Evolutionary conservation across 2,329 filamentous ascomycete genomes (phyloP).

Genomic region (Colletotrichum spinosum): DNA sequence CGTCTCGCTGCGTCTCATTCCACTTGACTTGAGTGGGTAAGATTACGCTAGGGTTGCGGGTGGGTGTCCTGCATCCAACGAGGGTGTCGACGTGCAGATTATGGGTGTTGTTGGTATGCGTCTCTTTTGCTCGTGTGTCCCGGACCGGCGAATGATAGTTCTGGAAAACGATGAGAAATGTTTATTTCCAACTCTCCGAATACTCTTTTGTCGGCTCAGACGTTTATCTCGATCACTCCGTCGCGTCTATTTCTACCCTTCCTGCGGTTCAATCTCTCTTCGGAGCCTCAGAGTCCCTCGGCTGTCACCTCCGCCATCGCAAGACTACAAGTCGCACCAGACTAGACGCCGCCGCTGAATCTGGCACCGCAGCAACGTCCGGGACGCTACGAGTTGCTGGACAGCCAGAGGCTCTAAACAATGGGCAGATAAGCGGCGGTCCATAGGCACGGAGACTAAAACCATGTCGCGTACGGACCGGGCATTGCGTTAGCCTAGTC

Average conservation of each 20-base stretch:
- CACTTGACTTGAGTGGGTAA: constrained; percentile 32
- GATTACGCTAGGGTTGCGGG: constrained; percentile 33
- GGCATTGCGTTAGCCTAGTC: constrained; percentile 30
- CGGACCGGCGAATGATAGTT: not conserved
- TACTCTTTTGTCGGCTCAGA: constrained; percentile 1
- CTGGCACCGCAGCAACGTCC: constrained; percentile 25
- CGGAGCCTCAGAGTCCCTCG: no score
- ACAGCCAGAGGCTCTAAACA: constrained; percentile 1
- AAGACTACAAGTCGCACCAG: constrained; percentile 10
- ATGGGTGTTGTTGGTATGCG: constrained; percentile 13
- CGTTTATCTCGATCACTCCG: constrained; percentile 15
- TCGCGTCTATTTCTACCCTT: not conserved
- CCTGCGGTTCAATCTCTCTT: no score
- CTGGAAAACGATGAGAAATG: not conserved
- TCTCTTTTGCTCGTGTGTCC: constrained; percentile 6
- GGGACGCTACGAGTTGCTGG: constrained; percentile 16
- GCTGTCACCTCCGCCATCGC: constrained; percentile 20
- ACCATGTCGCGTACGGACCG: constrained; percentile 23
- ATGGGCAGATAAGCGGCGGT: constrained; percentile 4
- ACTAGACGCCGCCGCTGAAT: constrained; percentile 12
- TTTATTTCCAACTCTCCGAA: constrained; percentile 11
- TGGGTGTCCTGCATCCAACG: constrained; percentile 35
- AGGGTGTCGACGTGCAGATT: constrained; percentile 30
- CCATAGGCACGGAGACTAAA: constrained; percentile 27
- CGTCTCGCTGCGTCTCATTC: constrained; percentile 4